Conservation (phyloP, 352 stramenopile genomes). For the Blastocystis sp. region DNA sequence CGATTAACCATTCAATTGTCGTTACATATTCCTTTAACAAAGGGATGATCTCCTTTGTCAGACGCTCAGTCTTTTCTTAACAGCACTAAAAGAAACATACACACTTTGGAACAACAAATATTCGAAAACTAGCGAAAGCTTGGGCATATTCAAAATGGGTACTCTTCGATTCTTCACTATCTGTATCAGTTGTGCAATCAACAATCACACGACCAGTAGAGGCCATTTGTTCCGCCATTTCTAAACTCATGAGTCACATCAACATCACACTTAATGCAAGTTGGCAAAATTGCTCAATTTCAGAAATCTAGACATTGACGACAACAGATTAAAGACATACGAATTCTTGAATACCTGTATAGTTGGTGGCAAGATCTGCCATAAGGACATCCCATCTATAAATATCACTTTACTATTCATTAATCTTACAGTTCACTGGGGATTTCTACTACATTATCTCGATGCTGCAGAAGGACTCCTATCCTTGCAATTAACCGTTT, state of each 20-base stretch:
- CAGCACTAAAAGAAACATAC: background rate
- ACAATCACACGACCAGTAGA: too few relatives aligned
- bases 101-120: background rate
- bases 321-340: background rate
- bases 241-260: background rate
- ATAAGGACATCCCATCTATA: constrained; percentile 44
- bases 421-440: constrained; percentile 2
- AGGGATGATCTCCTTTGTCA: constrained; percentile 1
- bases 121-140: background rate
- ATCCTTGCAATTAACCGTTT: too few relatives aligned
- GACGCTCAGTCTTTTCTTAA: background rate
- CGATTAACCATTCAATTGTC: constrained; percentile 1
- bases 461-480: too few relatives aligned
- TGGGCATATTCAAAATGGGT: background rate
- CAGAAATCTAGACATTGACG: background rate
- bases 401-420: background rate
- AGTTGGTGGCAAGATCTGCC: background rate
- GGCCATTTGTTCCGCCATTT: background rate
- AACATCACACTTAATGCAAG: background rate
- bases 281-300: too few relatives aligned
- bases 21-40: constrained; percentile 1
- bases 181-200: too few relatives aligned
- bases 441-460: background rate
- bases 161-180: too few relatives aligned
- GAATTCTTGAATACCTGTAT: background rate